phyloP scores from a whole-genome alignment of 2,329 filamentous ascomycete genomes.

The Aspergillus versicolor region DNA sequence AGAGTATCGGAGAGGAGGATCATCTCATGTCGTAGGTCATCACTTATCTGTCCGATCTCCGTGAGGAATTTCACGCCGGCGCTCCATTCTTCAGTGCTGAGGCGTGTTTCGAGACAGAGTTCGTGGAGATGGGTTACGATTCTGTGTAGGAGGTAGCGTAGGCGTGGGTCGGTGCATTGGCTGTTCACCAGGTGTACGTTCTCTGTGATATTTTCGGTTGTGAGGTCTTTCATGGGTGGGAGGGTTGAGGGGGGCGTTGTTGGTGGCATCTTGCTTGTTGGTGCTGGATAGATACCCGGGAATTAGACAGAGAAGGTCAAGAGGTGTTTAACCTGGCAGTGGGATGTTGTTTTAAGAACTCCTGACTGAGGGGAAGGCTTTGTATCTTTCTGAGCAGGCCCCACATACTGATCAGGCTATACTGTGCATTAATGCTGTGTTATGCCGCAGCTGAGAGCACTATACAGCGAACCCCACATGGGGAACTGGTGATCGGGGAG shows the following conservation, averaged over 20 bases:
- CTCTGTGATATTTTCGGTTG: constrained; percentile 76
- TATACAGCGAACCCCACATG: too few relatives aligned
- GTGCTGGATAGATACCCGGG: background rate
- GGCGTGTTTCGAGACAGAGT: constrained; percentile 74
- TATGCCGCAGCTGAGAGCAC: too few relatives aligned
- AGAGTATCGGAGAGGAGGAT: constrained; percentile 22
- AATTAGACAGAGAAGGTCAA: background rate
- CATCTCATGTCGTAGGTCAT: constrained; percentile 15
- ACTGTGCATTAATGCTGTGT: too few relatives aligned
- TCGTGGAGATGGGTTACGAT: constrained; percentile 77
- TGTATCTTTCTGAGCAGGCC: too few relatives aligned
- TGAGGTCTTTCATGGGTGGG: constrained; percentile 64
- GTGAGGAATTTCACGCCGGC: constrained; percentile 70
- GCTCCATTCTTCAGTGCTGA: constrained; percentile 79
- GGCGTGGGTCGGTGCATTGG: constrained; percentile 61
- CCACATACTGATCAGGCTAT: too few relatives aligned
- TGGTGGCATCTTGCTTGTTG: constrained; percentile 22
- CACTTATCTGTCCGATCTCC: constrained; percentile 22
- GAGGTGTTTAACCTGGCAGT: background rate
- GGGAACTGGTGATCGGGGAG: too few relatives aligned
- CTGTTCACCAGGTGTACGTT: constrained; percentile 75
- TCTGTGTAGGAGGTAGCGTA: constrained; percentile 71
- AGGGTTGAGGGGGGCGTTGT: constrained; percentile 13
- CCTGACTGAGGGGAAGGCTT: too few relatives aligned
- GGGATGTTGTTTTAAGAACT: background rate